A percentile compares a stretch with the other conserved stretches of the same genome.
Conservation (phyloP, 768 basidiomycete species). For the Cantharellus anzutake region DNA sequence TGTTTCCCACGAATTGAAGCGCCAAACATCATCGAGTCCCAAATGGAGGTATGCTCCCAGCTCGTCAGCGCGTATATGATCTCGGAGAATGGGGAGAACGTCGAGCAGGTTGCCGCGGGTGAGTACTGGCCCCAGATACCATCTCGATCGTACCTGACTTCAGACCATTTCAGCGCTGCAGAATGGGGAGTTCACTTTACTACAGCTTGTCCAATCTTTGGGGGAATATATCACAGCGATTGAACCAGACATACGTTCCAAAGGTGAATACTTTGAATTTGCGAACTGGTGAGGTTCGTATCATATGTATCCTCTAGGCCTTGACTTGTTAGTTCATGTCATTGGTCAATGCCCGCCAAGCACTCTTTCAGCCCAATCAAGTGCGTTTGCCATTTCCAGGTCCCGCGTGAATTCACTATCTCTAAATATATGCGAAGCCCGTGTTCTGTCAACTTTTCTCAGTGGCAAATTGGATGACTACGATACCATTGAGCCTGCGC, state of each 20-base stretch:
- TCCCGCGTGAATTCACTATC: neutral
- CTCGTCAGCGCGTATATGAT: constrained; percentile 57
- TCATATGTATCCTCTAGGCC: constrained; percentile 31
- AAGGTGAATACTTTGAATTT: constrained; percentile 32
- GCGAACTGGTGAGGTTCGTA: constrained; percentile 1
- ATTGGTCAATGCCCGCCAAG: constrained; percentile 39
- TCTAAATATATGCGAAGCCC: constrained; percentile 28
- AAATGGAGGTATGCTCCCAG: constrained; percentile 30
- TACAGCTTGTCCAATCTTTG: constrained; percentile 69
- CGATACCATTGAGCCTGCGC: constrained; percentile 64
- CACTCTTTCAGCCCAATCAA: constrained; percentile 60
- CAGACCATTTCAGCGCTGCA: constrained; percentile 8
- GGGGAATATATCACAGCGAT: constrained; percentile 80
- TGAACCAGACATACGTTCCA: constrained; percentile 54
- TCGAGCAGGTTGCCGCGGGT: constrained; percentile 42
- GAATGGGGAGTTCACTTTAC: constrained; percentile 35
- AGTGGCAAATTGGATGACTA: constrained; percentile 72
- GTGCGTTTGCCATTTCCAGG: constrained; percentile 25
- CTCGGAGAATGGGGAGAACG: constrained; percentile 37
- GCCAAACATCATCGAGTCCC: neutral
- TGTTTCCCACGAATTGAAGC: neutral
- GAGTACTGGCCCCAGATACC: constrained; percentile 13
- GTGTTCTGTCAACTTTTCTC: constrained; percentile 68
- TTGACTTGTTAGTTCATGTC: constrained; percentile 62
- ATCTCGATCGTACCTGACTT: too few relatives aligned